Base-by-base conservation (phyloP, 164 flowering plant species). In the Vitis rupestris region DNA sequence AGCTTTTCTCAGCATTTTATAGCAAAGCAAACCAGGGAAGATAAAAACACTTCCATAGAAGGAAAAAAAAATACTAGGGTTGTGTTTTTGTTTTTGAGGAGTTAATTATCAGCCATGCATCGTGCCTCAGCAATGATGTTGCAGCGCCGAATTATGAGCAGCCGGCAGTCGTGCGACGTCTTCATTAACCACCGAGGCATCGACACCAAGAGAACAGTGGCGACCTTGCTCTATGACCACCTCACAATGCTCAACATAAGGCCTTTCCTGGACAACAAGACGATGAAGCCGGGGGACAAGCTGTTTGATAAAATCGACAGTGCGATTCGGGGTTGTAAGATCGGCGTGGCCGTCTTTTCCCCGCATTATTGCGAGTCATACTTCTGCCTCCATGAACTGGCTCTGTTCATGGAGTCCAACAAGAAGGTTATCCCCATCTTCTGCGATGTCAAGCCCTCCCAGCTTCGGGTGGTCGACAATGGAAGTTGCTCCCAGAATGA, bases 261-360 rank as follows among this genome's bases (percentile, higher is more conserved):
- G 10, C 79, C 89, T 2, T 90, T 90, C 58, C 63, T 88, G 70
- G 94, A 90, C 63, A 82, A 73, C 81, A 81, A 72, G 78, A 84
- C 59, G 80, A 85, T 88, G 94, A 84, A 78, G 67, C 89, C 92
- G 2, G 94, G 94, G 1, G 94, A 90, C 63, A 74, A 64, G 65
- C 52, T 88, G 57, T 87, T 81, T 61, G 83, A 82, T 3, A 72
- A 80, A 8, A 85, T 90, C 10, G 72, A 81, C 52, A 10, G 69
- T 0, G 94, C 79, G 4, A 82, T 90, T 9, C 59, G 51, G 0
- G 64, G 64, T 0, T 82, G 89, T 57, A 80, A 81, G 59, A 66
- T 90, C 4, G 92, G 87, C 0, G 71, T 90, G 3, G 84, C 87
- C 0, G 82, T 90, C 4, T 87, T 90, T 59, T 90, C 95, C 3